Evolutionary conservation across 495 filamentous ascomycete genomes (phyloP).

Genomic region (Bacidia rubella): DNA sequence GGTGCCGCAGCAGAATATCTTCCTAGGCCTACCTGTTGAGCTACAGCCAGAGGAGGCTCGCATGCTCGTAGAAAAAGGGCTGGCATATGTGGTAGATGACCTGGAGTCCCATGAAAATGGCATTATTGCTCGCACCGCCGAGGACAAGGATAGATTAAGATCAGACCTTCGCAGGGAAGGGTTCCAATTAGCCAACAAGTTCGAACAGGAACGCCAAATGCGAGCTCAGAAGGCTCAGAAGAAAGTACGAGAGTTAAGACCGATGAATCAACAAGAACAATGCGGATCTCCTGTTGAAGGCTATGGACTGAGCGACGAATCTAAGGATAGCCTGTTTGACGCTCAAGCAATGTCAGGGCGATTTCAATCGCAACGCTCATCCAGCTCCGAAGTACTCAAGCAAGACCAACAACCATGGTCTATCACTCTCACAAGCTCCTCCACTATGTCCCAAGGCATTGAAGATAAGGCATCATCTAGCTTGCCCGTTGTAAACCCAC

Average conservation of each 20-base stretch:
- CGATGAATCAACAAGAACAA: background rate
- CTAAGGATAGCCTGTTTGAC: conserved; percentile 33
- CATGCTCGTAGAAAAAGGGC: conserved; percentile 65
- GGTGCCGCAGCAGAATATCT: conserved; percentile 86
- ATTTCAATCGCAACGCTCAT: conserved; percentile 14
- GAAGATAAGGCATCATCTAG: conserved; percentile 36
- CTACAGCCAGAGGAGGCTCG: conserved; percentile 83
- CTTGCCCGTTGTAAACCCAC: conserved; percentile 18
- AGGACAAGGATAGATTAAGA: conserved; percentile 1
- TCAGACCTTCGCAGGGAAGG: conserved; percentile 27
- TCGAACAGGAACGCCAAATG: conserved; percentile 28
- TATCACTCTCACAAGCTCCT: conserved; percentile 49
- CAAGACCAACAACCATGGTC: conserved; percentile 21
- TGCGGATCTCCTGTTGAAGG: conserved; percentile 11
- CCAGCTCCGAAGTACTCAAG: conserved; percentile 3
- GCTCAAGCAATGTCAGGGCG: conserved; percentile 9
- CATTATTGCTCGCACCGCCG: conserved; percentile 20
- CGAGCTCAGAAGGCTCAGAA: conserved; percentile 29
- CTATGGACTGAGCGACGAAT: conserved; percentile 15
- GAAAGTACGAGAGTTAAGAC: conserved; percentile 20
- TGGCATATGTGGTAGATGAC: conserved; percentile 72
- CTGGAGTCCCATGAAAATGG: conserved; percentile 44
- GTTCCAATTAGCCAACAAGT: conserved; percentile 28
- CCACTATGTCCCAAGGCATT: conserved; percentile 32
- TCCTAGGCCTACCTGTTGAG: conserved; percentile 76